phyloP scores from a whole-genome alignment of 371 early-diverging fungal species.

The Mucor piriformis region DNA sequence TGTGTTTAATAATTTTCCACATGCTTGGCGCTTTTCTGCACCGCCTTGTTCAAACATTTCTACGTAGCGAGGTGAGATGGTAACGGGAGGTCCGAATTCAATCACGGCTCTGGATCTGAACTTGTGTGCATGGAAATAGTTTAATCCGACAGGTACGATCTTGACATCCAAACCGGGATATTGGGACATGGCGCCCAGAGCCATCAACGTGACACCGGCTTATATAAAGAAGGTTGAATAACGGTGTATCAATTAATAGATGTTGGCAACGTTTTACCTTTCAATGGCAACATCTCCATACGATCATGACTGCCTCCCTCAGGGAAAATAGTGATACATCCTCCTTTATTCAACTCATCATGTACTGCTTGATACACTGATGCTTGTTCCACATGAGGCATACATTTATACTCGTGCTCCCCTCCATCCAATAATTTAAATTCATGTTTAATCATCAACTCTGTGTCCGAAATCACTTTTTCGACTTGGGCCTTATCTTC shows the following conservation, averaged over 20 bases:
- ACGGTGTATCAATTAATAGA: too few relatives aligned
- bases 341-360: constrained; percentile 70
- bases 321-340: constrained; percentile 93
- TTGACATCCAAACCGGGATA: constrained; percentile 83
- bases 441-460: constrained; percentile 61
- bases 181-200: constrained; percentile 86
- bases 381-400: constrained; percentile 87
- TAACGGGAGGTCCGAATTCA: constrained; percentile 91
- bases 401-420: constrained; percentile 60
- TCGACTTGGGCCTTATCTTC: constrained; percentile 64
- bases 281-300: constrained; percentile 90
- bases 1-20: constrained; percentile 68
- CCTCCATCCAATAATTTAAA: constrained; percentile 30
- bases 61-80: constrained; percentile 72
- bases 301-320: constrained; percentile 97
- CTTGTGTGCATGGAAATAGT: constrained; percentile 93
- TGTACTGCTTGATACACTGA: constrained; percentile 81
- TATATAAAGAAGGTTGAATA: neutral
- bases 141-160: constrained; percentile 87
- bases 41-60: constrained; percentile 83
- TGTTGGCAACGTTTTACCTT: constrained; percentile 57
- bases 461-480: constrained; percentile 80
- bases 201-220: constrained; percentile 87
- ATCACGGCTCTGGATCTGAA: constrained; percentile 94
- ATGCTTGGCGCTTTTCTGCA: constrained; percentile 75